Percentiles rank a stretch among this genome's conserved stretches.
These are phyloP conservation scores for Dacryopinax primogenitus DNA, from an alignment of 768 basidiomycete species.

Conservation along the genomic window DNA sequence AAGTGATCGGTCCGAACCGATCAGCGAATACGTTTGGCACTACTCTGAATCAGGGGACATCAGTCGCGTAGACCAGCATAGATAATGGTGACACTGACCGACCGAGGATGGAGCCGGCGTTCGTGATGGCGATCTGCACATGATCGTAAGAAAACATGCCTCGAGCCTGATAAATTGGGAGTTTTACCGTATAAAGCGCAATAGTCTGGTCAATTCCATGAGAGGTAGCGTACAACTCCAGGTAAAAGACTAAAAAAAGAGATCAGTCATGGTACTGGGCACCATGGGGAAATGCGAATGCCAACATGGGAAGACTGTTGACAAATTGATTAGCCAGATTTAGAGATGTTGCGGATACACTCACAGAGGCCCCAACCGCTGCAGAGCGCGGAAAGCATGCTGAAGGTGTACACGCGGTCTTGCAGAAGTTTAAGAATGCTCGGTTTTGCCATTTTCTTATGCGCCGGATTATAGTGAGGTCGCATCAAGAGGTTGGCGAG, in stretches of 20 bases:
- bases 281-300: neutral
- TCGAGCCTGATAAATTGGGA: neutral
- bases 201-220: conserved; percentile 13
- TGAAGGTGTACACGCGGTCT: conserved; percentile 12
- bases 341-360: neutral
- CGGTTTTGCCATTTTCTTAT: conserved; percentile 8
- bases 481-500: conserved; percentile 27
- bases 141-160: neutral
- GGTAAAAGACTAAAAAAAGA: conserved; percentile 12
- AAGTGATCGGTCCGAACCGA: conserved; percentile 23
- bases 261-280: neutral
- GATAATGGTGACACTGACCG: conserved; percentile 15
- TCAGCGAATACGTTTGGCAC: conserved; percentile 29
- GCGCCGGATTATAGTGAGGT: conserved; percentile 19
- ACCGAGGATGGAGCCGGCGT: conserved; percentile 51
- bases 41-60: conserved; percentile 32
- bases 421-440: conserved; percentile 10
- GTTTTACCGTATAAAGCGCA: conserved; percentile 16
- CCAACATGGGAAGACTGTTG: conserved; percentile 3
- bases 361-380: conserved; percentile 1
- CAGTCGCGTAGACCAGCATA: neutral
- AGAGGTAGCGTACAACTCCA: conserved; percentile 16
- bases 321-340: neutral
- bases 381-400: neutral
- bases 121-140: conserved; percentile 43